phyloP scores from a whole-genome alignment of 805 yeast species.

The Hagleromyces aurorensis region DNA sequence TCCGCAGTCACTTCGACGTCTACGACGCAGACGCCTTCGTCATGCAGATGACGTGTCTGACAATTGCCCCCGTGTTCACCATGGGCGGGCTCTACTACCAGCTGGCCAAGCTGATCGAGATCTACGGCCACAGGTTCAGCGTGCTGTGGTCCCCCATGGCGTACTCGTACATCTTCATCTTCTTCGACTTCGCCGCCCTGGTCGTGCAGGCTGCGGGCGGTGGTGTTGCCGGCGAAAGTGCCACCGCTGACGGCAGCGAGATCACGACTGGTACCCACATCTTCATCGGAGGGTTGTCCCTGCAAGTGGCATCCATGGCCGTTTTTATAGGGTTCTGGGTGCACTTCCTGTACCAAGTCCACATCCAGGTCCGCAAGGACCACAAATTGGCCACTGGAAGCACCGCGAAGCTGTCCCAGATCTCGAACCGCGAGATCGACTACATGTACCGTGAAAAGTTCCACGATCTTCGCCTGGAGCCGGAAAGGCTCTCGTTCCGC shows the following conservation, averaged over 20 bases:
- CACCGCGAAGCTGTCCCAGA: slow-evolving; percentile 11
- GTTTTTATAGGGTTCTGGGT: slow-evolving; percentile 46
- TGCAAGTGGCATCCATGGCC: slow-evolving; percentile 67
- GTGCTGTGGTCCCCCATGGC: slow-evolving; percentile 29
- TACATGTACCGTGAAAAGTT: slow-evolving; percentile 23
- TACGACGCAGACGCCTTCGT: slow-evolving; percentile 38
- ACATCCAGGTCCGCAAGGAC: slow-evolving; percentile 22
- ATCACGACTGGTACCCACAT: slow-evolving; percentile 27
- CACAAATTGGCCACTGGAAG: slow-evolving; percentile 15
- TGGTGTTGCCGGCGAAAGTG: slow-evolving; percentile 51
- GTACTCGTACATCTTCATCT: slow-evolving; percentile 51
- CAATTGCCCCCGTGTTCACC: slow-evolving; percentile 74
- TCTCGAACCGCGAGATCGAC: slow-evolving; percentile 16
- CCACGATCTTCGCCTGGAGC: slow-evolving; percentile 22
- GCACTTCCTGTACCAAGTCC: slow-evolving; percentile 39
- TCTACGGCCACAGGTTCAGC: slow-evolving; percentile 52
- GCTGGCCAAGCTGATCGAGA: slow-evolving; percentile 56
- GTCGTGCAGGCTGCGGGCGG: slow-evolving; percentile 72
- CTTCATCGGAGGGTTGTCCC: slow-evolving; percentile 71
- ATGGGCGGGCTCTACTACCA: slow-evolving; percentile 78
- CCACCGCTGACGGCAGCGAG: slow-evolving; percentile 13
- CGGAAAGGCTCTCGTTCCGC: slow-evolving; percentile 31
- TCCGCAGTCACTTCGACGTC: slow-evolving; percentile 36
- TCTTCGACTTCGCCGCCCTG: slow-evolving; percentile 57
- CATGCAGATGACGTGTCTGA: slow-evolving; percentile 59